phyloP scores from a whole-genome alignment of 805 yeast genomes.

The Ogataea nonfermentans region DNA sequence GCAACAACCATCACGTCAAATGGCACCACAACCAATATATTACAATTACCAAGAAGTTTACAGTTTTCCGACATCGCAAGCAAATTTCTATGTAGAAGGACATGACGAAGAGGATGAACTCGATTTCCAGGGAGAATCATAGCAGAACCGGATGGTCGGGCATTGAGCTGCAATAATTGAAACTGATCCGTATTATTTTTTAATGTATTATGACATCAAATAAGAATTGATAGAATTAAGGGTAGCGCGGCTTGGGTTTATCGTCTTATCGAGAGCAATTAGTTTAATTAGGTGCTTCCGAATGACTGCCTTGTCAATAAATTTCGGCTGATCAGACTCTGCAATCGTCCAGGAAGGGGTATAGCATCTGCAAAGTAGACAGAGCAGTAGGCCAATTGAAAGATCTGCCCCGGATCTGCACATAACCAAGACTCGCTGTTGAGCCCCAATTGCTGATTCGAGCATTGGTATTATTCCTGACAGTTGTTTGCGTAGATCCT shows the following conservation, averaged over 20 bases:
- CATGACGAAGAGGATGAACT: conserved; percentile 6
- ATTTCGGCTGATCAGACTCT: background rate
- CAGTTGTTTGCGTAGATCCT: conserved; percentile 49
- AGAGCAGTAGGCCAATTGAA: conserved; percentile 57
- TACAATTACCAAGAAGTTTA: conserved; percentile 11
- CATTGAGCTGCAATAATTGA: background rate
- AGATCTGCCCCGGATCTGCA: conserved; percentile 69
- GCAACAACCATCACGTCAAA: conserved; percentile 7
- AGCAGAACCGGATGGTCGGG: background rate
- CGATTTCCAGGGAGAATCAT: background rate
- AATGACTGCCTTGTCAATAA: conserved; percentile 20
- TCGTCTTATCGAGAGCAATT: conserved; percentile 42
- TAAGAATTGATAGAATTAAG: conserved; percentile 65
- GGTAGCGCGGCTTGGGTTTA: conserved; percentile 77
- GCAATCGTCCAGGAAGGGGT: conserved; percentile 1
- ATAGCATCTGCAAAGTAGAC: conserved; percentile 47
- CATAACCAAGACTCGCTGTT: conserved; percentile 39
- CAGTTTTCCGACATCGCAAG: conserved; percentile 3
- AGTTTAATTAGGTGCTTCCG: conserved; percentile 55
- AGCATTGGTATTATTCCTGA: conserved; percentile 39
- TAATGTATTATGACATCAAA: conserved; percentile 41
- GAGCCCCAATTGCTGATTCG: conserved; percentile 12
- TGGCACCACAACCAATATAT: conserved; percentile 7
- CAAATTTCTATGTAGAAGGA: conserved; percentile 6
- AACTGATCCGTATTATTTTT: too few relatives aligned